These are phyloP conservation scores for Yamadazyma dendronema DNA, from an alignment of 1,139 yeast species.

Conservation along the genomic window DNA sequence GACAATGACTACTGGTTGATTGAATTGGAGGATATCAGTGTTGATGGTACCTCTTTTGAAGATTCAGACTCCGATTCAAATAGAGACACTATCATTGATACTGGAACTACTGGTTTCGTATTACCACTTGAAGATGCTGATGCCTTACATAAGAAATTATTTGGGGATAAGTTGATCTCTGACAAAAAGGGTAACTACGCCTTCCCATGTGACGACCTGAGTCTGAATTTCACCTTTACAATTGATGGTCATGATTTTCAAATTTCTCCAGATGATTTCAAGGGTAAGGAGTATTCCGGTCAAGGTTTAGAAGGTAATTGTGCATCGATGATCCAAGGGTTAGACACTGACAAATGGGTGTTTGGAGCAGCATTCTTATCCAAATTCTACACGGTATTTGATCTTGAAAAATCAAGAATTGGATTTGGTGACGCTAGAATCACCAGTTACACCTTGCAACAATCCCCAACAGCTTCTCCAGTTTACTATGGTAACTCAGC, in stretches of 20 bases:
- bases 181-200: constrained; percentile 61
- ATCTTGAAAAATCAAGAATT: constrained; percentile 45
- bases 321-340: constrained; percentile 66
- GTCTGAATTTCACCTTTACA: constrained; percentile 29
- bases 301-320: constrained; percentile 48
- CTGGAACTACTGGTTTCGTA: constrained; percentile 65
- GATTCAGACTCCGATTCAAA: constrained; percentile 15
- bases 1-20: constrained; percentile 53
- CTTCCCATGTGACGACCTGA: constrained; percentile 51
- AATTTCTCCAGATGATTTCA: constrained; percentile 43
- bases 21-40: constrained; percentile 32
- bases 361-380: constrained; percentile 63
- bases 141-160: constrained; percentile 42
- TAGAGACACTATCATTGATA: constrained; percentile 55
- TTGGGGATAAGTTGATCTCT: constrained; percentile 46
- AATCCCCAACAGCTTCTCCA: not conserved
- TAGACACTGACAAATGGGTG: constrained; percentile 40
- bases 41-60: constrained; percentile 19
- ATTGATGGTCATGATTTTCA: constrained; percentile 46
- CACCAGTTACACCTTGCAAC: constrained; percentile 12
- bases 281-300: constrained; percentile 45
- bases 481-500: constrained; percentile 1
- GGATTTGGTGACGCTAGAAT: constrained; percentile 39
- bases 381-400: constrained; percentile 59
- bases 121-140: constrained; percentile 58